These are phyloP conservation scores for Drosera spatulata DNA, from an alignment of 179 eudicot species.

Conservation along the genomic window DNA sequence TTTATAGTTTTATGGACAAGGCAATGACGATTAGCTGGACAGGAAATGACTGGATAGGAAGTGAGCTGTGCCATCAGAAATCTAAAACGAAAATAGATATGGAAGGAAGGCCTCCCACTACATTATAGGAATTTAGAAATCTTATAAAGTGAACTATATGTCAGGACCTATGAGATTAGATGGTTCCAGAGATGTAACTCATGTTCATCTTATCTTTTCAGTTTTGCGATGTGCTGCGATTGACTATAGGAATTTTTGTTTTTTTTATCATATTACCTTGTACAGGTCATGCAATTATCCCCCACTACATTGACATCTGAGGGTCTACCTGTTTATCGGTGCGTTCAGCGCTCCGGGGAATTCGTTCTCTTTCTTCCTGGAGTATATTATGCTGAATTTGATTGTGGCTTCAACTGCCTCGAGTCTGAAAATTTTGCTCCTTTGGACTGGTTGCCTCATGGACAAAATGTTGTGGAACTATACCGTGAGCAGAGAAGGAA, in stretches of 20 bases:
- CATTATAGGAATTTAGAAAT: no score
- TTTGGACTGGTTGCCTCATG: conserved; percentile 78
- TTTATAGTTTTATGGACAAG: no score
- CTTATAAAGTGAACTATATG: no score
- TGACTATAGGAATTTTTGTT: background rate
- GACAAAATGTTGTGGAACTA: conserved; percentile 41
- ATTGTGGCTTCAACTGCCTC: conserved; percentile 67
- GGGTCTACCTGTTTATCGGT: conserved; percentile 71
- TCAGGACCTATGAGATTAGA: no score
- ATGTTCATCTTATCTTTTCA: background rate
- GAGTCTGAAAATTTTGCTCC: conserved; percentile 57
- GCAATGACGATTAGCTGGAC: no score
- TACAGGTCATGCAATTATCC: conserved; percentile 58
- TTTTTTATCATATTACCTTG: background rate
- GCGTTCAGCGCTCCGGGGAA: conserved; percentile 61
- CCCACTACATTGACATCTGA: conserved; percentile 44
- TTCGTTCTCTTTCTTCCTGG: conserved; percentile 60
- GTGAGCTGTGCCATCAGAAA: no score
- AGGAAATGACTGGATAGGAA: no score
- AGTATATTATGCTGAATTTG: conserved; percentile 55
- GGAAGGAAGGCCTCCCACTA: no score
- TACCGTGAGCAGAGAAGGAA: conserved; percentile 48
- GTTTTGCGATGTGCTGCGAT: background rate
- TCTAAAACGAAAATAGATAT: no score
- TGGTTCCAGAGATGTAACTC: background rate